Evolutionary conservation across 2,329 filamentous ascomycete genomes (phyloP).

Genomic region (Claviceps spartinae): DNA sequence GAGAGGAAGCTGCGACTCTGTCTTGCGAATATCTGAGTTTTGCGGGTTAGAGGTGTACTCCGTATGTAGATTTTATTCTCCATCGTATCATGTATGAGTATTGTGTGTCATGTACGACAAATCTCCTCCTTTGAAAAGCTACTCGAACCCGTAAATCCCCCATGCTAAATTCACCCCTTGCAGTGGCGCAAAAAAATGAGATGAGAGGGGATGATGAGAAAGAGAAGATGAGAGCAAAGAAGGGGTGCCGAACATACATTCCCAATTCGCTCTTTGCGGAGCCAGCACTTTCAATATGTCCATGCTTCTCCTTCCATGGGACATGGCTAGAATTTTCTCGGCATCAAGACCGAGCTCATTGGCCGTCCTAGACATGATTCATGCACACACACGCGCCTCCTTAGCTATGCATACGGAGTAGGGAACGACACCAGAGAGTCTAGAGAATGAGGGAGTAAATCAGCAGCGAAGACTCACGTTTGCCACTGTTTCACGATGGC

Average conservation of each 20-base stretch:
- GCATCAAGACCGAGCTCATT: constrained; percentile 73
- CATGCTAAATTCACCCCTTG: no score
- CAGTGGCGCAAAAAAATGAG: no score
- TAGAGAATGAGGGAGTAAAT: background rate
- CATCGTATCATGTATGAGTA: no score
- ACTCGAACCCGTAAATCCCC: no score
- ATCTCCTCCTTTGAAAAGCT: no score
- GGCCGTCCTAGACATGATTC: constrained; percentile 45
- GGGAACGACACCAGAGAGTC: background rate
- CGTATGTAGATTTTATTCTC: no score
- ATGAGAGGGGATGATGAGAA: no score
- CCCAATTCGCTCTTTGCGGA: constrained; percentile 80
- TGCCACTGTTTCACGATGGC: constrained; percentile 72
- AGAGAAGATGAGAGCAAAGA: background rate
- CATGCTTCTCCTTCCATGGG: constrained; percentile 80
- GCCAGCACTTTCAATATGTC: constrained; percentile 70
- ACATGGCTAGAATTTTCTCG: constrained; percentile 75
- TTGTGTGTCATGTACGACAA: no score
- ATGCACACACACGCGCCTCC: background rate
- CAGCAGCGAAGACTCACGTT: constrained; percentile 29
- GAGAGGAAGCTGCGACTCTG: constrained; percentile 67
- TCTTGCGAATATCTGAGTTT: constrained; percentile 55
- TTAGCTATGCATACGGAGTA: background rate
- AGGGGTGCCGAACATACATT: constrained; percentile 49
- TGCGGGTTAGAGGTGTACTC: no score